Base-by-base conservation (phyloP, 2,329 filamentous ascomycete species). In the Monosporascus cannonballus region DNA sequence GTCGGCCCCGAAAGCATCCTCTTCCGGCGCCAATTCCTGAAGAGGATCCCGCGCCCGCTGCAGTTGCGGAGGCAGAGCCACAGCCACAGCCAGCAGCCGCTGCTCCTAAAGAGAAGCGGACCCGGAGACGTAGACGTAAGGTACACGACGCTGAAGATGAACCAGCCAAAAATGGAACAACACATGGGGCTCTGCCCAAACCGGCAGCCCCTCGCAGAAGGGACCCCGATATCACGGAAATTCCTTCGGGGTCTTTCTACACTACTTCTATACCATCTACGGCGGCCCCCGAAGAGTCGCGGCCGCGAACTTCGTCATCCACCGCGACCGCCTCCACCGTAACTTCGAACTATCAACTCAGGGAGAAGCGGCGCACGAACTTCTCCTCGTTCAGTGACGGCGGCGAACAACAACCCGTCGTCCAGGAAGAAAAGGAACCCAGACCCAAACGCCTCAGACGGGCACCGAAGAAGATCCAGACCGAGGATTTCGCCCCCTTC, bases 321-420 rank as follows among this genome's bases (percentile, higher is more conserved):
- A 79, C 76, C 6, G 75, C 72, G 9, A 76, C 75, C 7, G 69
- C 69, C 3, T 74, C 75, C 37, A 80, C 77, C 2, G 69, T 67
- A 4, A 76, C 76, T 49, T 80, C 79, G 0, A 73, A 79, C 59
- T 79, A 79, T 1, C 74, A 62, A n/a, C 60, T 82, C 55, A 73
- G 79, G 4, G 77, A 78, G 27, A 81, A 81, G 64, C 73, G 77
- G 8, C 77, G 78, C 59, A 78, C 78, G 59, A 76, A 77, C 48
- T 81, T 79, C 69, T 71, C 73, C 1, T 25, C 42, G 42, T 73
- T 79, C 4, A 73, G 79, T 44, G 72, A 75, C 8, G 73, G 75
- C 45, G 75, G 70, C 1, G 69, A 68, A 11, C 72, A 15, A n/a
- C 24, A 73, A 15, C 67, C 65, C 6, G 57, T 58, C 15, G 72